Percentiles rank a stretch among this genome's conserved stretches.
Conservation (phyloP, 108 stramenopile genomes). For the Thalassiosira profunda region DNA sequence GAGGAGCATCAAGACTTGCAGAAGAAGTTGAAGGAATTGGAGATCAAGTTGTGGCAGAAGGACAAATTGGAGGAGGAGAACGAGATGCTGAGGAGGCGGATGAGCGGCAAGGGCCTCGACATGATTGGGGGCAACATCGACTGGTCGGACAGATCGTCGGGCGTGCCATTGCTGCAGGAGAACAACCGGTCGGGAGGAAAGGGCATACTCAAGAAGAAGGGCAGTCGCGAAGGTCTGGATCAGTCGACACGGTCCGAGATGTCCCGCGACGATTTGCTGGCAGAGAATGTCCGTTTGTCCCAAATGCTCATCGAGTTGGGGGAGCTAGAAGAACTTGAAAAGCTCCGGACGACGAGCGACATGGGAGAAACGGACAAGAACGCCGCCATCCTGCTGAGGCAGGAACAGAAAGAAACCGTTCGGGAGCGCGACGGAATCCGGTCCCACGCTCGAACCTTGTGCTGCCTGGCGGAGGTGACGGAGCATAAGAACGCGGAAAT, state of each 20-base stretch:
- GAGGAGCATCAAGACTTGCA: background rate
- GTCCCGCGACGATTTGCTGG: background rate
- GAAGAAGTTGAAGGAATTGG: background rate
- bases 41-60: background rate
- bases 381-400: background rate
- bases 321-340: background rate
- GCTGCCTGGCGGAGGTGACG: constrained; percentile 6
- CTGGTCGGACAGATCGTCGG: background rate
- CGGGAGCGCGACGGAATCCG: background rate
- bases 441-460: too few species aligned
- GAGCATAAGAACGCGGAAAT: constrained; percentile 16
- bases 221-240: background rate
- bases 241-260: background rate
- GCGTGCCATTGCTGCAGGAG: background rate
- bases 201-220: too few species aligned
- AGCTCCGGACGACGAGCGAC: background rate
- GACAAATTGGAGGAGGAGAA: background rate
- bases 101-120: background rate
- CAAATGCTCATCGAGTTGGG: background rate
- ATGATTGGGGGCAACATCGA: background rate
- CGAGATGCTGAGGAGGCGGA: background rate
- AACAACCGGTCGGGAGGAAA: too few species aligned
- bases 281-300: background rate
- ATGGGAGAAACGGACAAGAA: background rate
- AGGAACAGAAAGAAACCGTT: background rate